Conservation (phyloP, 306 rosid genomes). For the Quercus parvula region DNA sequence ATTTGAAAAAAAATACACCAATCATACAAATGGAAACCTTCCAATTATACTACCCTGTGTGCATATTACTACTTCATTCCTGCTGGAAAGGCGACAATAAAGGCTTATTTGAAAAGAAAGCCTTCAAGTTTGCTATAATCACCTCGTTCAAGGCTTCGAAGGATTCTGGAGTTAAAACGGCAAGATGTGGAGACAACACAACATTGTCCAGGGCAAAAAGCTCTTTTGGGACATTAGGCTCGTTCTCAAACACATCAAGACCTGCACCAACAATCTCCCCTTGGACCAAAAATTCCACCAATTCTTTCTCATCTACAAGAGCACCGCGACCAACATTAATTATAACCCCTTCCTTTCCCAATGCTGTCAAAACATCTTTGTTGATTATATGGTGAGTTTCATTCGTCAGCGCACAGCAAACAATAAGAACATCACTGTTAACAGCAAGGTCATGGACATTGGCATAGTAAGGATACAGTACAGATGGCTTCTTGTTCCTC, state of each 20-base stretch:
- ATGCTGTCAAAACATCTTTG: constrained; percentile 14
- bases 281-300: constrained; percentile 2
- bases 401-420: constrained; percentile 10
- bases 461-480: neutral
- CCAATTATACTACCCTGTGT: neutral
- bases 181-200: constrained; percentile 19
- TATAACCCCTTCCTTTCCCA: constrained; percentile 9
- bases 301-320: constrained; percentile 6
- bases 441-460: constrained; percentile 5
- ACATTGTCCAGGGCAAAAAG: constrained; percentile 11
- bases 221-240: constrained; percentile 13
- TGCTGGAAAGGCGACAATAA: neutral
- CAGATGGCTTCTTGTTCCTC: neutral
- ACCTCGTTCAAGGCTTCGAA: neutral
- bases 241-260: constrained; percentile 8
- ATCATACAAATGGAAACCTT: neutral
- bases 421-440: constrained; percentile 10
- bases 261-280: constrained; percentile 25
- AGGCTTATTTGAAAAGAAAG: constrained; percentile 11
- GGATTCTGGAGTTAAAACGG: neutral
- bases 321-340: constrained; percentile 23
- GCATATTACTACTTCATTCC: neutral
- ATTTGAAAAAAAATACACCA: neutral
- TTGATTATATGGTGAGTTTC: constrained; percentile 14
- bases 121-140: constrained; percentile 12